These are phyloP conservation scores for Fraxinus velutina DNA, from an alignment of 305 asterid genomes.

Conservation along the genomic window DNA sequence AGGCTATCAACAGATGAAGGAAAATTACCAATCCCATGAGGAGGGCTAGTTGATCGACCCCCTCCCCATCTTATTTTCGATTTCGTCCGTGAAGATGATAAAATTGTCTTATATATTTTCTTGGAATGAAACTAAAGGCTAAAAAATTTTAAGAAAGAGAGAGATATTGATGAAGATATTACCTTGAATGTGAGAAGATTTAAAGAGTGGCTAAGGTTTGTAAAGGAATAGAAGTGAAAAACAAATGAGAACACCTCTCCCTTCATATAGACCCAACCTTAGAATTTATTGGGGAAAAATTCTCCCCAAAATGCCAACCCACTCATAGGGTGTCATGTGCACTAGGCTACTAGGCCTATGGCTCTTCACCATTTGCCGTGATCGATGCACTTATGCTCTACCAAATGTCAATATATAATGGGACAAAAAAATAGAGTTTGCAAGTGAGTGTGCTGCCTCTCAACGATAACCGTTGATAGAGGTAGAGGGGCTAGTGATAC, in stretches of 20 bases:
- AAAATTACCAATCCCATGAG: not conserved
- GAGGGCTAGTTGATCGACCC: not conserved
- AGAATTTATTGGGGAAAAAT: no score
- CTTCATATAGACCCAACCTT: not conserved
- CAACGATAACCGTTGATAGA: not conserved
- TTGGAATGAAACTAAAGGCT: not conserved
- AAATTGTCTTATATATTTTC: not conserved
- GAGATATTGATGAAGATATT: not conserved
- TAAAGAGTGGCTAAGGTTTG: not conserved
- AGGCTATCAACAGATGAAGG: not conserved
- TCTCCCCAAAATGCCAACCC: not conserved
- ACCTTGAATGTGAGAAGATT: not conserved
- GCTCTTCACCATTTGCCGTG: not conserved
- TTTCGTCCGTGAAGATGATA: not conserved
- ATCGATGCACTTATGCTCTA: not conserved
- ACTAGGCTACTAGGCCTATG: not conserved
- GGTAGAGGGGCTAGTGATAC: not conserved
- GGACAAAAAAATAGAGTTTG: not conserved
- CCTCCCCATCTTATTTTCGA: not conserved
- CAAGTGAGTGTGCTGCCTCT: not conserved
- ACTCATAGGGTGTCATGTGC: not conserved
- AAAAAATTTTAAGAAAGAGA: no score
- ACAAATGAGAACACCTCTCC: not conserved
- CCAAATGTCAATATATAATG: not conserved
- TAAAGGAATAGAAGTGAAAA: not conserved